Conservation (phyloP, 805 yeast genomes). For the Lachancea sp. region DNA sequence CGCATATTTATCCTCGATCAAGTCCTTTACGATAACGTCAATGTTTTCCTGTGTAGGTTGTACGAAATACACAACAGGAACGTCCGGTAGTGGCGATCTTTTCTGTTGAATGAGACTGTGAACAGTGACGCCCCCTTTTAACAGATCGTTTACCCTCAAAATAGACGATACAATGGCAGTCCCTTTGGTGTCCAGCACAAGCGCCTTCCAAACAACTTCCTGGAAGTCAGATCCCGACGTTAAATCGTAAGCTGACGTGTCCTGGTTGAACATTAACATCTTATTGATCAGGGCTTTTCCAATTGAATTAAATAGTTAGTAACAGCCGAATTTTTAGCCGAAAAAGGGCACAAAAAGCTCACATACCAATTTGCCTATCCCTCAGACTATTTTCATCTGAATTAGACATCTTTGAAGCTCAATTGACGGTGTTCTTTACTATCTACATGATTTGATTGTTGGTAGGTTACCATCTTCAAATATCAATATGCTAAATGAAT, state of each 20-base stretch:
- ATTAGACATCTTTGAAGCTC: slow-evolving; percentile 13
- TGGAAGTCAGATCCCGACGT: slow-evolving; percentile 52
- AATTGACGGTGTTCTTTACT: neutral
- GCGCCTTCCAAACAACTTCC: slow-evolving; percentile 84
- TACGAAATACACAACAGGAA: slow-evolving; percentile 88
- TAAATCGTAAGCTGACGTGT: slow-evolving; percentile 44
- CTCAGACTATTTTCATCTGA: slow-evolving; percentile 30
- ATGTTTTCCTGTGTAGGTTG: slow-evolving; percentile 81
- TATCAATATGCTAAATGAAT: no score
- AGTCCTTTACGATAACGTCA: slow-evolving; percentile 59
- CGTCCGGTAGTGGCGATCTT: slow-evolving; percentile 85
- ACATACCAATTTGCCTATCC: slow-evolving; percentile 38
- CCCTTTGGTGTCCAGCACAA: slow-evolving; percentile 73
- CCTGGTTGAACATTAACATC: slow-evolving; percentile 77
- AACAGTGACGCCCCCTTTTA: slow-evolving; percentile 86
- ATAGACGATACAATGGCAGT: slow-evolving; percentile 86
- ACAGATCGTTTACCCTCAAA: slow-evolving; percentile 83
- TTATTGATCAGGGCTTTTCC: slow-evolving; percentile 47
- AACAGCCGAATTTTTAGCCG: neutral
- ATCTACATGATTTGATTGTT: no score
- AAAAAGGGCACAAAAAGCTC: neutral
- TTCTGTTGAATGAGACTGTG: slow-evolving; percentile 68
- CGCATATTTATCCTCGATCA: slow-evolving; percentile 69
- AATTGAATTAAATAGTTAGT: neutral
- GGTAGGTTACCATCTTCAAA: neutral